phyloP scores from a whole-genome alignment of 805 yeast genomes.

The Isabelozyma rhagii region DNA sequence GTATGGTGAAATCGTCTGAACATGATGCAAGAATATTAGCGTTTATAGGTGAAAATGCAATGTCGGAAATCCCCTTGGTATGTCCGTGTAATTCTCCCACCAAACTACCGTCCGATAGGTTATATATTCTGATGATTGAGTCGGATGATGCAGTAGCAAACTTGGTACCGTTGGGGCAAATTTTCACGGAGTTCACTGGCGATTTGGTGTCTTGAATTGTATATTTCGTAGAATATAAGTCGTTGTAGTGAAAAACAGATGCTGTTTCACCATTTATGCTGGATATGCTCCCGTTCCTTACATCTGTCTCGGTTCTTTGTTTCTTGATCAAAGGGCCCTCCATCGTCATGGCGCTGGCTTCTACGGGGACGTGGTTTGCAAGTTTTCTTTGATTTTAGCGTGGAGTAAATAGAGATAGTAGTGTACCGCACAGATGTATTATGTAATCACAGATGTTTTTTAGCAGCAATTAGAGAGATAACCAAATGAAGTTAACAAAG shows the following conservation, averaged over 20 bases:
- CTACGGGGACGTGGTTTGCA: not conserved
- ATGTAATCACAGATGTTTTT: too few relatives aligned
- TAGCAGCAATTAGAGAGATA: too few relatives aligned
- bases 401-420: too few relatives aligned
- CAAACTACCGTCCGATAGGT: constrained; percentile 22
- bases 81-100: constrained; percentile 52
- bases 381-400: not conserved
- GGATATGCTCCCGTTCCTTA: not conserved
- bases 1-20: constrained; percentile 78
- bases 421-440: too few relatives aligned
- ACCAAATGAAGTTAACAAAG: too few relatives aligned
- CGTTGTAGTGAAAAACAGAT: not conserved
- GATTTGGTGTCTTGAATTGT: not conserved
- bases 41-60: constrained; percentile 73
- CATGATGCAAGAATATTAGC: constrained; percentile 73
- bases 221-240: not conserved
- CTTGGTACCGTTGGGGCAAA: constrained; percentile 58
- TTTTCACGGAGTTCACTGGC: constrained; percentile 44
- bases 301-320: not conserved
- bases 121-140: constrained; percentile 24
- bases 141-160: constrained; percentile 51
- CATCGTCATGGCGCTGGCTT: not conserved
- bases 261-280: not conserved
- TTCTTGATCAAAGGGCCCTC: not conserved
- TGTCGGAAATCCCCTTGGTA: constrained; percentile 65